phyloP scores from a whole-genome alignment of 2,329 filamentous ascomycete genomes.

The Cytospora chrysosperma region DNA sequence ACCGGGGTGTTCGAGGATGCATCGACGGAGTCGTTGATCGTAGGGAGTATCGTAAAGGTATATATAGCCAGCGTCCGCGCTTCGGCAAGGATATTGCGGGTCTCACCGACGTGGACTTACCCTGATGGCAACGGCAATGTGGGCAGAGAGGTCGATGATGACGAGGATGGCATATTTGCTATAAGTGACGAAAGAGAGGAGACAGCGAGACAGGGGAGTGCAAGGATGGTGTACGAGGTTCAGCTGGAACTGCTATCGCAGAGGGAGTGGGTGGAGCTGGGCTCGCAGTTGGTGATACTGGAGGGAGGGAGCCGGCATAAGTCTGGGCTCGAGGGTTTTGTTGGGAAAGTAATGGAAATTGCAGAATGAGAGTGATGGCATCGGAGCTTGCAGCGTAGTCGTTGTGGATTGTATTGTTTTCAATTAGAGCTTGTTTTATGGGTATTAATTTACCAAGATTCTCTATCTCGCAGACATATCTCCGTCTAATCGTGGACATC shows the following conservation, averaged over 20 bases:
- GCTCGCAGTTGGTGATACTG: constrained; percentile 67
- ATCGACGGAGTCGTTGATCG: constrained; percentile 61
- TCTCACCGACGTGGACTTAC: constrained; percentile 36
- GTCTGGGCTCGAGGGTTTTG: constrained; percentile 69
- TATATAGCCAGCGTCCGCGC: constrained; percentile 87
- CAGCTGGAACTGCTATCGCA: constrained; percentile 67
- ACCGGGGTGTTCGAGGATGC: constrained; percentile 68
- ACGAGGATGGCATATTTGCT: constrained; percentile 58
- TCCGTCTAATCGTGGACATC: background rate
- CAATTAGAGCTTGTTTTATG: background rate
- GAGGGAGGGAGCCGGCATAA: constrained; percentile 68
- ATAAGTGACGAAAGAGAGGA: constrained; percentile 49
- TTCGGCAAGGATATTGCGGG: constrained; percentile 68
- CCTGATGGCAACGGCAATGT: constrained; percentile 29
- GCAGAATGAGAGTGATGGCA: constrained; percentile 45
- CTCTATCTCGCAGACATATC: background rate
- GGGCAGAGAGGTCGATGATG: constrained; percentile 21
- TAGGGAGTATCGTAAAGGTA: constrained; percentile 72
- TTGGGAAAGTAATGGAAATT: constrained; percentile 65
- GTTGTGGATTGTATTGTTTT: background rate
- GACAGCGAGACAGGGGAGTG: constrained; percentile 31
- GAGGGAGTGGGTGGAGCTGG: constrained; percentile 72
- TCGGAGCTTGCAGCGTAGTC: background rate
- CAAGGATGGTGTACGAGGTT: constrained; percentile 49
- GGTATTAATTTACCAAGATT: background rate